Evolutionary conservation across 1,284 basidiomycete genomes (phyloP).

Genomic region (Tilletia indica): DNA sequence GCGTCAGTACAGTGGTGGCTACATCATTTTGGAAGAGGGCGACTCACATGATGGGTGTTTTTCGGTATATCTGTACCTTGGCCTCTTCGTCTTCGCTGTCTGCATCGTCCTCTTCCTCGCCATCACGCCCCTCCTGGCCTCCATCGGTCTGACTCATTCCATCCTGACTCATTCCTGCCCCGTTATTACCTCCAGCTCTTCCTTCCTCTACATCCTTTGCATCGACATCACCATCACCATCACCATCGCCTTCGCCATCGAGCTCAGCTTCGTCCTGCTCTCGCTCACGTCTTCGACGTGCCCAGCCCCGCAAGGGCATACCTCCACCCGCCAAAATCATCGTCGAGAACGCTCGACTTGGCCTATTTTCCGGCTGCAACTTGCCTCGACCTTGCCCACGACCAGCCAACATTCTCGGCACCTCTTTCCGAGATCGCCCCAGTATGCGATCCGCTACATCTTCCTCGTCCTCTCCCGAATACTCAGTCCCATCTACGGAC

Average conservation of each 20-base stretch:
- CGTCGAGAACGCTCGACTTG: neutral
- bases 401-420: neutral
- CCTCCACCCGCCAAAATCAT: neutral
- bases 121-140: neutral
- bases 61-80: conserved; percentile 22
- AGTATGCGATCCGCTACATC: neutral
- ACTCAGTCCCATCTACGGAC: neutral
- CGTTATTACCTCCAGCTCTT: too few species aligned
- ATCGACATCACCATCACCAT: neutral
- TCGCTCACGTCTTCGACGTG: neutral
- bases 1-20: too few species aligned
- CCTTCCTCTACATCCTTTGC: neutral
- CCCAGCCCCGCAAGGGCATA: neutral
- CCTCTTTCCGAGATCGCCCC: neutral
- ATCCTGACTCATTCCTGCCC: too few species aligned
- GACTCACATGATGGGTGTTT: conserved; percentile 38
- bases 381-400: neutral
- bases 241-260: neutral
- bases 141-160: too few species aligned
- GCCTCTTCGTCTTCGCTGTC: conserved; percentile 2
- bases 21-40: neutral
- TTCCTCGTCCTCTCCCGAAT: neutral
- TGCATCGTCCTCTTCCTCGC: neutral
- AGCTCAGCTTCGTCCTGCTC: neutral
- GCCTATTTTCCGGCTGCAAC: neutral